These are phyloP conservation scores for Spirogloea muscicola DNA, from an alignment of 139 green algal genomes.

Conservation along the genomic window DNA sequence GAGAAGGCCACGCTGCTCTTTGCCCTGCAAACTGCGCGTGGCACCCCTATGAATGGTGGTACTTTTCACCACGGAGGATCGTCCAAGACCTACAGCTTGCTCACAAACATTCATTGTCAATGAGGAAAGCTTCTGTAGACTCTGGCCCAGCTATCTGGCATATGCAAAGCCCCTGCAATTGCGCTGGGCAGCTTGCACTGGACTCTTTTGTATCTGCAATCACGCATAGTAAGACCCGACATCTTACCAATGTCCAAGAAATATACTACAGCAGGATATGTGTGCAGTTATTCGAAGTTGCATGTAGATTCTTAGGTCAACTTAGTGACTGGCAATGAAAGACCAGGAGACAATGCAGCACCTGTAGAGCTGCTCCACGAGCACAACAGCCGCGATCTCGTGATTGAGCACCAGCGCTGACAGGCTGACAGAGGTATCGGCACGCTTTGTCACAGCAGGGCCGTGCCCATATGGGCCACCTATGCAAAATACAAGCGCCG, in stretches of 20 bases:
- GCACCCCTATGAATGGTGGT: conserved; percentile 48
- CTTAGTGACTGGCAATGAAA: no score
- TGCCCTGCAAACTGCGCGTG: no score
- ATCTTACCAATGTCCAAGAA: not conserved
- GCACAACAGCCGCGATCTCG: conserved; percentile 75
- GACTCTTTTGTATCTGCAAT: not conserved
- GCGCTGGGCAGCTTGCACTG: not conserved
- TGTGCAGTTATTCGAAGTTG: not conserved
- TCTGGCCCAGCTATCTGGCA: not conserved
- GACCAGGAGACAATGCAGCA: not conserved
- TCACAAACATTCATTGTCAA: not conserved
- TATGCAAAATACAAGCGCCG: conserved; percentile 60
- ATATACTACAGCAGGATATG: not conserved
- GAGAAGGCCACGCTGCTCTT: no score
- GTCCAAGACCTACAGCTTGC: conserved; percentile 33
- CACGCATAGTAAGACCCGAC: not conserved
- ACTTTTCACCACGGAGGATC: conserved; percentile 41
- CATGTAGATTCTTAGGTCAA: not conserved
- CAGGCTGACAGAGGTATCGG: conserved; percentile 56
- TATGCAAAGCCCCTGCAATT: not conserved
- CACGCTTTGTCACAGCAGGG: conserved; percentile 50
- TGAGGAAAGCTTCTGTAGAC: not conserved
- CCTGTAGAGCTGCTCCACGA: conserved; percentile 84
- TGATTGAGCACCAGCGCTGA: conserved; percentile 80
- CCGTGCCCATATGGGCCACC: conserved; percentile 74